Conservation (phyloP, 176 grass and related monocot species). For the Elaeis guineensis region DNA sequence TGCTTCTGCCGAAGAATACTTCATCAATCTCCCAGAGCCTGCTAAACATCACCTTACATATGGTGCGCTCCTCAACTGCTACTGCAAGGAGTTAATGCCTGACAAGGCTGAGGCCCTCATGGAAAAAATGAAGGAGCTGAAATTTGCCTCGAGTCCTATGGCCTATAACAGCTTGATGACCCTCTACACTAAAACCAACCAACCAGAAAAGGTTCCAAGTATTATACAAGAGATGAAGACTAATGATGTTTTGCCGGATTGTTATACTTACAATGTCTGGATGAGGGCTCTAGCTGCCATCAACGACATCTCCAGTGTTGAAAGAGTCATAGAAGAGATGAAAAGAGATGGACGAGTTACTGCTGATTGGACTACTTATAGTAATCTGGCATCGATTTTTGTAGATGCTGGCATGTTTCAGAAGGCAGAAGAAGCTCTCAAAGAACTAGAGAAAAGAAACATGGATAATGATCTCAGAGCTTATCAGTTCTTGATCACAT, state of each 20-base stretch:
- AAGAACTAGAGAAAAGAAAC: constrained; percentile 83
- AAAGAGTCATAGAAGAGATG: constrained; percentile 94
- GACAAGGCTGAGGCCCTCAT: constrained; percentile 70
- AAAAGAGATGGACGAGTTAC: constrained; percentile 73
- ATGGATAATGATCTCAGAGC: constrained; percentile 48
- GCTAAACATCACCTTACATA: constrained; percentile 91
- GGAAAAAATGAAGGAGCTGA: constrained; percentile 83
- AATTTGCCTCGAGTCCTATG: constrained; percentile 77
- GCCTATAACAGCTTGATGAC: constrained; percentile 94
- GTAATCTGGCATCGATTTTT: constrained; percentile 92
- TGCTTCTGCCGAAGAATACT: constrained; percentile 80
- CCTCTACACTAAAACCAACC: constrained; percentile 58
- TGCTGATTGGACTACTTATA: constrained; percentile 97
- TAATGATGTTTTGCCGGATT: constrained; percentile 65
- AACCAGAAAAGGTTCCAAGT: constrained; percentile 50
- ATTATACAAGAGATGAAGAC: constrained; percentile 89
- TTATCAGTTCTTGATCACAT: constrained; percentile 91
- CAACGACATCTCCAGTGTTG: constrained; percentile 63
- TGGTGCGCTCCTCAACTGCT: constrained; percentile 82
- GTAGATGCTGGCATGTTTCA: constrained; percentile 56
- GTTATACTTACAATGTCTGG: constrained; percentile 92
- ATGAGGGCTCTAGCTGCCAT: constrained; percentile 69
- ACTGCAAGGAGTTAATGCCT: constrained; percentile 65
- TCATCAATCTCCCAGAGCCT: constrained; percentile 79
- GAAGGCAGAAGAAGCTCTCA: constrained; percentile 77